Conservation (phyloP, 2,329 filamentous ascomycete species). For the Sporothrix globosa region DNA sequence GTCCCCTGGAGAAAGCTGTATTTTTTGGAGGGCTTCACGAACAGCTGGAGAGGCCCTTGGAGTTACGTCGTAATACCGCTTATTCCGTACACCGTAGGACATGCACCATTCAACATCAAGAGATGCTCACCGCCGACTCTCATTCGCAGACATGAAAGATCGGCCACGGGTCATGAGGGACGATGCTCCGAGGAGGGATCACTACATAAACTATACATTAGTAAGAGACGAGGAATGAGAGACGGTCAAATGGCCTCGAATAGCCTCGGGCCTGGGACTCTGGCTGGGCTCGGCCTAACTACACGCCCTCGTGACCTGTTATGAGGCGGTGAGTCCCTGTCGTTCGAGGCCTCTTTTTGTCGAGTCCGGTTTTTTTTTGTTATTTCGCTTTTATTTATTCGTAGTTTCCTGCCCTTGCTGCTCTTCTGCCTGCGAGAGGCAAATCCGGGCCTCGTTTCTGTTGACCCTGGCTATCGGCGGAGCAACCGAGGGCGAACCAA, state of each 20-base stretch:
- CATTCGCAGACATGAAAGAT: not conserved
- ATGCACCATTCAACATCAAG: too few species aligned
- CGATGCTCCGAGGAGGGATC: not conserved
- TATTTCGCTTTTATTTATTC: not conserved
- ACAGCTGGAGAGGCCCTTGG: too few species aligned
- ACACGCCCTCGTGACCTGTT: constrained; percentile 11
- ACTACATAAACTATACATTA: not conserved
- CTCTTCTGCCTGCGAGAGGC: not conserved
- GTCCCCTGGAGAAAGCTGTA: not conserved
- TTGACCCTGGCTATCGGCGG: constrained; percentile 9
- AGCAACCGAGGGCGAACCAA: not conserved
- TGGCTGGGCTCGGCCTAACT: not conserved
- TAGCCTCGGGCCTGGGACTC: not conserved
- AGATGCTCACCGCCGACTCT: not conserved
- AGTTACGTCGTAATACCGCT: too few species aligned
- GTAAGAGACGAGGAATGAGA: not conserved
- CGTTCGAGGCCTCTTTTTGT: not conserved
- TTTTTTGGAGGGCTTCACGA: too few species aligned
- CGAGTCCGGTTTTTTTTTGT: not conserved
- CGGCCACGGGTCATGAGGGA: constrained; percentile 9
- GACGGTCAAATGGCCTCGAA: not conserved
- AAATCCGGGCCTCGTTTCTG: constrained; percentile 8
- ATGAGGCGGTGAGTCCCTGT: constrained; percentile 19
- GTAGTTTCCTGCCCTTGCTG: not conserved
- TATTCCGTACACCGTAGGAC: not conserved